Evolutionary conservation across 768 basidiomycete genomes (phyloP), one percentile per base, ranked within the genome.

Genomic region (Rhodosporidiobolus odoratus): DNA sequence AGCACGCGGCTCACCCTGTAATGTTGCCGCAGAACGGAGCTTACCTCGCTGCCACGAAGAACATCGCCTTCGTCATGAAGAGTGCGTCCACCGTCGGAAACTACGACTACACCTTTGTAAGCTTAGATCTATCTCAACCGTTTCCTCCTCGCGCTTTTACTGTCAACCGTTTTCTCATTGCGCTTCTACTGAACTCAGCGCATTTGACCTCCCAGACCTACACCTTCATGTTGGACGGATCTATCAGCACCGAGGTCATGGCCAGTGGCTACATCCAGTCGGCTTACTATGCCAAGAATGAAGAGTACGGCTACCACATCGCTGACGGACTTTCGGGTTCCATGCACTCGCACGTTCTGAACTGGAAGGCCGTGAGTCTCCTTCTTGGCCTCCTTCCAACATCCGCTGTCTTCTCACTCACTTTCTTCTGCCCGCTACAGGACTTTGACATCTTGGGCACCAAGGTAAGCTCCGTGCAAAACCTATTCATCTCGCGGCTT

Each of bases 271-370:
- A 65, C 38, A 65, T 65, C 9, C 69, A 70, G 15, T n/a, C 23
- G 0, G 69, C 69, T 0, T 71, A 64, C 54, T 65, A 62, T 40
- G 69, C 69, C 2, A 10, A 43, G 8, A 71, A 71, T 64, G 68
- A 62, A 10, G 72, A 72, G 4, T 78, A 75, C 61, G 78, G 77
- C 12, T 78, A 78, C 69, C 65, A 74, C 7, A 77, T 78, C 47
- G 72, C 21, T 23, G 43, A 45, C 43, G 50, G 40, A 38, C 34
- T 68, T 12, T 1, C 58, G 13, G 32, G 64, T 30, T 45, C 27
- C 7, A 71, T 66, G 65, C 65, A 66, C 45, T 38, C n/a, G 12
- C 52, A 54, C 32, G 59, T 65, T n/a, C 40, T 47, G 25, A 4
- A 13, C 35, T 37, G 5, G 17, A 4, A 41, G 56, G 56, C 56